These are phyloP conservation scores for Acorus gramineus DNA, from an alignment of 106 monocot species.

Conservation along the genomic window DNA sequence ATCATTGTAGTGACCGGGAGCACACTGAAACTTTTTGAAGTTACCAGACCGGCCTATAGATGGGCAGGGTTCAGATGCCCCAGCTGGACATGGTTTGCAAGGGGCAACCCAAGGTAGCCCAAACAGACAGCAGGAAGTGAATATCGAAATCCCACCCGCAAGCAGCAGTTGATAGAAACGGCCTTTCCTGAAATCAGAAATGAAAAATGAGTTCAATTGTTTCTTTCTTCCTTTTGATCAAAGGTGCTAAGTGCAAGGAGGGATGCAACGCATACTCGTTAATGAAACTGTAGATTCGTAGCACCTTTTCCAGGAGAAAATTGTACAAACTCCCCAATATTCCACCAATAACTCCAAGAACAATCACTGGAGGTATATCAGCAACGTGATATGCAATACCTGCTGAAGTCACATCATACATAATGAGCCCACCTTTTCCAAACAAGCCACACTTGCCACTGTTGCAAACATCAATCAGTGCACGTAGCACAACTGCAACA, in stretches of 20 bases:
- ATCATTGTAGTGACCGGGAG: slow-evolving; percentile 78
- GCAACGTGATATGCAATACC: slow-evolving; percentile 37
- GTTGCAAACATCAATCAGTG: slow-evolving; percentile 61
- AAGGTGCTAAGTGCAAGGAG: too few species aligned
- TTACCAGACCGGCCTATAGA: slow-evolving; percentile 46
- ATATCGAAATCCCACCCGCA: slow-evolving; percentile 41
- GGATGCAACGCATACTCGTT: slow-evolving; percentile 30
- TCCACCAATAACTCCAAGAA: slow-evolving; percentile 67
- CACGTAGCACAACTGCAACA: slow-evolving; percentile 57
- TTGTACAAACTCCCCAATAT: slow-evolving; percentile 76
- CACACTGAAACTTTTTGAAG: slow-evolving; percentile 70
- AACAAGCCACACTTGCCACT: slow-evolving; percentile 76
- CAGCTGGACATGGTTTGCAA: slow-evolving; percentile 65
- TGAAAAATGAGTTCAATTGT: neutral
- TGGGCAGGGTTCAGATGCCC: slow-evolving; percentile 38
- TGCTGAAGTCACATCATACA: slow-evolving; percentile 69
- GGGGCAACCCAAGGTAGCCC: slow-evolving; percentile 78
- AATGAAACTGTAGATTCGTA: slow-evolving; percentile 52
- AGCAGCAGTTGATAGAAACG: slow-evolving; percentile 28
- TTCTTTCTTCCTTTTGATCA: too few species aligned
- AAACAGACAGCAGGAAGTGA: slow-evolving; percentile 61
- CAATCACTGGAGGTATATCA: slow-evolving; percentile 57
- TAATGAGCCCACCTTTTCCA: slow-evolving; percentile 81
- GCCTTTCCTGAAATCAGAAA: slow-evolving; percentile 35
- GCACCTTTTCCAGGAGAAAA: slow-evolving; percentile 47